Base-by-base conservation (phyloP, 306 rosid species). In the Casuarina equisetifolia region DNA sequence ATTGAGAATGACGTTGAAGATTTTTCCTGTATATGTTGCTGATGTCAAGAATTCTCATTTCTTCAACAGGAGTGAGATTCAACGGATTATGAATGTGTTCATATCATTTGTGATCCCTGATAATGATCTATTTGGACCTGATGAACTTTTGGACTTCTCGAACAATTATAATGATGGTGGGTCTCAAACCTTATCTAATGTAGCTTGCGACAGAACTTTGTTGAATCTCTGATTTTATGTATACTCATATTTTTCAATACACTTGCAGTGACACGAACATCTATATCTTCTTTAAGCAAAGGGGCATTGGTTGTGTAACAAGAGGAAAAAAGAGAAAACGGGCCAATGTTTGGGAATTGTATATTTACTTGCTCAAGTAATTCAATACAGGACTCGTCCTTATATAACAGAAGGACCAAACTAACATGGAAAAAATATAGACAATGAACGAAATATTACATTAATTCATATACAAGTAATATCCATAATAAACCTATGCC, bases 101-200 rank as follows among this genome's bases (percentile, higher is more conserved):
- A 81, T 96, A 19, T 74, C 82, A 76, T 95, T 97, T 97, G 38
- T 11, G 2, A 87, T 95, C 85, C 74, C 52, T 19, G 92, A 87
- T 45, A 75, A 53, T 51, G 89, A 76, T 0, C 2, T 85, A 35
- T 95, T 91, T 80, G 98, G 98, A 45, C 98, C 98, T 45, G 91
- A 91, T 76, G 98, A 95, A 85, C 85, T 92, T 62, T 1, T 87
- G 38, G 11, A 54, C 58, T 80, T 92, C 79, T 32, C 59, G 70
- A 90, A 54, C 54, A 74, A 80, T 73, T 92, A 95, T 73, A 69
- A 38, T 16, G 70, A 79, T 2, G 88, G 98, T 95, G 44, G 64
- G 97, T 87, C 77, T 88, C 80, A 3, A n/a, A 73, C 85, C 82
- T 80, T 62, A 35, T 72, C 61, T 70, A 68, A 74, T 70, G 20